Conservation (phyloP, 2,329 filamentous ascomycete genomes). For the Pseudocercospora crystallina region DNA sequence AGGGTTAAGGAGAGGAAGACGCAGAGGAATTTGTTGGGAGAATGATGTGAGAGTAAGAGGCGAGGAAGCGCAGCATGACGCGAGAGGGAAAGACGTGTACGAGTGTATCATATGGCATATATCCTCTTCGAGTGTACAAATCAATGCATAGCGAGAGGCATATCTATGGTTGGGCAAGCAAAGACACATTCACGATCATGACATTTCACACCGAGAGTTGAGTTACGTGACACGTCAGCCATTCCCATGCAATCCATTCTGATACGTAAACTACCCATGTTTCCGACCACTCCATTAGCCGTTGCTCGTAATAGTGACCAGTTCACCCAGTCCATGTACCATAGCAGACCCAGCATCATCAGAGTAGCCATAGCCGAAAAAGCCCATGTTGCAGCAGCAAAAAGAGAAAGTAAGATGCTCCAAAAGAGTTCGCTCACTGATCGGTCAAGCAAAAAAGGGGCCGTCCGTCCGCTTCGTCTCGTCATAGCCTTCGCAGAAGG, state of each 20-base stretch:
- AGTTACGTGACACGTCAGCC: not conserved
- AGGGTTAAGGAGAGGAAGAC: constrained; percentile 24
- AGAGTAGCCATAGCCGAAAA: constrained; percentile 8
- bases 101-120: not conserved
- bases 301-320: constrained; percentile 3
- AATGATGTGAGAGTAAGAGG: not conserved
- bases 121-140: not conserved
- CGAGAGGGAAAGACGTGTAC: not conserved
- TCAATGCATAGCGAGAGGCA: not conserved
- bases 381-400: constrained; percentile 3
- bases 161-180: not conserved
- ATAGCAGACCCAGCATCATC: constrained; percentile 3
- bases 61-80: not conserved
- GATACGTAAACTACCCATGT: constrained; percentile 1
- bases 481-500: constrained; percentile 15
- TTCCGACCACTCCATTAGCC: no score
- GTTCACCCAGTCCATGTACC: constrained; percentile 6
- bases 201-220: not conserved
- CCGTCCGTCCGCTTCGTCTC: constrained; percentile 14
- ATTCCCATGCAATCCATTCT: constrained; percentile 7
- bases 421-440: constrained; percentile 7
- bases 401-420: constrained; percentile 1
- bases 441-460: constrained; percentile 12
- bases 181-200: not conserved
- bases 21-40: constrained; percentile 12